A percentile compares a stretch with the other conserved stretches of the same genome.
Conservation (phyloP, 164 flowering plant species). For the Santalum album region DNA sequence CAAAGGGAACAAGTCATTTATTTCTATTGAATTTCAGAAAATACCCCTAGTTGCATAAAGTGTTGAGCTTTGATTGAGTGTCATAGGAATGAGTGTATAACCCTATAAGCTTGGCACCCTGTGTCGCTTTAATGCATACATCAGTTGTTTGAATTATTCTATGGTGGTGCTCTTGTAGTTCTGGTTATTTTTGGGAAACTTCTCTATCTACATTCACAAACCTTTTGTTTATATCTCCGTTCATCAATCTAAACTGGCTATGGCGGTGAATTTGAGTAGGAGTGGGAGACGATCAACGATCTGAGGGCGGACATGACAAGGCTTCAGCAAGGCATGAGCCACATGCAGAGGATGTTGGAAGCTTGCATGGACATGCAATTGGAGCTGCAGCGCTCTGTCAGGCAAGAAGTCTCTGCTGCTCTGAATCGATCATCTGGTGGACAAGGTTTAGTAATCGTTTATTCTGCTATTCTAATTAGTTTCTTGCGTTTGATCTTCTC, state of each 20-base stretch:
- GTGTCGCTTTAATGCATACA: too few species aligned
- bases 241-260: conserved; percentile 4
- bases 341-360: conserved; percentile 85
- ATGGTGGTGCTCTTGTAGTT: too few species aligned
- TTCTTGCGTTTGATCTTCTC: background rate
- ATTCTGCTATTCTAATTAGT: background rate
- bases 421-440: conserved; percentile 58
- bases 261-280: conserved; percentile 29
- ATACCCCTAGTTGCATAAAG: too few species aligned
- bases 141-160: too few species aligned
- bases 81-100: too few species aligned
- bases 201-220: too few species aligned
- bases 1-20: too few species aligned
- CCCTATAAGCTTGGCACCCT: too few species aligned
- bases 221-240: too few species aligned
- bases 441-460: conserved; percentile 28
- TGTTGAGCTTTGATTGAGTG: too few species aligned
- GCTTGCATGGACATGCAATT: conserved; percentile 91
- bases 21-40: too few species aligned
- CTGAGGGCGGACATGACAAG: conserved; percentile 58
- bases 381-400: conserved; percentile 69
- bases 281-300: conserved; percentile 74
- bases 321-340: conserved; percentile 77
- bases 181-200: too few species aligned
- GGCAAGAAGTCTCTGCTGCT: conserved; percentile 84